Conservation (phyloP, 768 basidiomycete genomes). For the Phlebiopsis flavidoalba region DNA sequence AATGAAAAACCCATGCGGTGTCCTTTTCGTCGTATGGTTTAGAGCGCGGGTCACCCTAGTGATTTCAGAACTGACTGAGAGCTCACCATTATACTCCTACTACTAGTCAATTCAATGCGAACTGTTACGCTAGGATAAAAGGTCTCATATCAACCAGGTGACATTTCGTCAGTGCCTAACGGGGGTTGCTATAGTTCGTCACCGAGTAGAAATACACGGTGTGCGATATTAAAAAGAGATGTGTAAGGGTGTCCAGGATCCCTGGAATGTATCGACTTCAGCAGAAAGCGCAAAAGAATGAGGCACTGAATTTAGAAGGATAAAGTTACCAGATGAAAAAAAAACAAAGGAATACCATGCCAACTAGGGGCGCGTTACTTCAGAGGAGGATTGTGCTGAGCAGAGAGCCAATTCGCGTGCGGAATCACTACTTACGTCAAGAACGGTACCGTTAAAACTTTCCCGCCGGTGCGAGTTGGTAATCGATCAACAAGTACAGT, state of each 20-base stretch:
- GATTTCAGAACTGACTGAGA: not conserved
- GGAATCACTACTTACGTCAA: conserved; percentile 1
- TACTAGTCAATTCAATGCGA: not conserved
- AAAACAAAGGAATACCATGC: conserved; percentile 7
- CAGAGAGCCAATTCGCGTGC: not conserved
- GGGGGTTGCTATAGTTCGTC: conserved; percentile 17
- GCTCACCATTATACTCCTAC: conserved; percentile 19
- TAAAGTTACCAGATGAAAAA: not conserved
- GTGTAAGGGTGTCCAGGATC: conserved; percentile 16
- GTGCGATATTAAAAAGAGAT: conserved; percentile 15
- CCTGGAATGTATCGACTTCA: conserved; percentile 6
- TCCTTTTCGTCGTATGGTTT: not conserved
- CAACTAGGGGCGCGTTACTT: too few relatives aligned
- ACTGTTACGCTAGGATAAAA: not conserved
- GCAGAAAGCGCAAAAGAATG: not conserved
- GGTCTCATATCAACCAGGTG: conserved; percentile 17
- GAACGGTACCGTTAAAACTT: too few relatives aligned
- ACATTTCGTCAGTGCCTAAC: conserved; percentile 13
- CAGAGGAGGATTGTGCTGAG: too few relatives aligned
- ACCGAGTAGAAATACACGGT: conserved; percentile 21
- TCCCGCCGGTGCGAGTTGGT: too few relatives aligned
- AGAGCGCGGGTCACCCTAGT: not conserved
- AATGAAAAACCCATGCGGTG: conserved; percentile 6
- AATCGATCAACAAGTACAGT: conserved; percentile 6
- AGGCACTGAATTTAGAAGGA: too few relatives aligned